A percentile compares a stretch with the other conserved stretches of the same genome.
Evolutionary conservation across 1,284 basidiomycete species (phyloP).

Genomic region (Hypsizygus ulmarius): DNA sequence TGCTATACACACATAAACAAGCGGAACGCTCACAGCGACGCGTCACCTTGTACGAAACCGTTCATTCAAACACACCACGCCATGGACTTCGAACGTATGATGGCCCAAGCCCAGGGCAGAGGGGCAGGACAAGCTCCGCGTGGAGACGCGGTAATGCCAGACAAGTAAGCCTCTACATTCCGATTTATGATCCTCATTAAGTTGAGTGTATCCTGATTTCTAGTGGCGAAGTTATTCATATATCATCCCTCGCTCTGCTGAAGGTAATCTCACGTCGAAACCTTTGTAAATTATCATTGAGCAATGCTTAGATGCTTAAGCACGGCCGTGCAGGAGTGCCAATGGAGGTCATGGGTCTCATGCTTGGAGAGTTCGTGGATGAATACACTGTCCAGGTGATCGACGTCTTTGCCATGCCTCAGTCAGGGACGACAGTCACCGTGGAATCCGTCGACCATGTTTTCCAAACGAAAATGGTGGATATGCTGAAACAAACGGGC

Average conservation of each 20-base stretch:
- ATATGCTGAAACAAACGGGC: slow-evolving; percentile 99
- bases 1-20: slow-evolving; percentile 35
- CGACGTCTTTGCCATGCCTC: slow-evolving; percentile 99
- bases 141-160: slow-evolving; percentile 57
- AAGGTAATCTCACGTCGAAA: slow-evolving; percentile 56
- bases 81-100: slow-evolving; percentile 54
- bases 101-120: slow-evolving; percentile 48
- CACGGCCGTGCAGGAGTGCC: slow-evolving; percentile 98
- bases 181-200: background rate
- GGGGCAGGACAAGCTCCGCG: slow-evolving; percentile 38
- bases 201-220: slow-evolving; percentile 12
- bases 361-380: slow-evolving; percentile 98
- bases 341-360: slow-evolving; percentile 99
- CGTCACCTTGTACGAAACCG: slow-evolving; percentile 38
- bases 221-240: slow-evolving; percentile 95
- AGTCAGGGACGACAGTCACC: slow-evolving; percentile 96
- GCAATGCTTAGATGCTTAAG: slow-evolving; percentile 87
- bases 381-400: slow-evolving; percentile 98
- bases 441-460: slow-evolving; percentile 99
- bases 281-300: background rate
- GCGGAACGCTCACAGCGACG: slow-evolving; percentile 34
- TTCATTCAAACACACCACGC: slow-evolving; percentile 51
- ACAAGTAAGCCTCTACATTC: slow-evolving; percentile 56
- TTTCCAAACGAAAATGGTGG: slow-evolving; percentile 98
- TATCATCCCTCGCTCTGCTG: slow-evolving; percentile 89